Evolutionary conservation across 495 filamentous ascomycete species (phyloP).

Genomic region (Penicillium paxilli): DNA sequence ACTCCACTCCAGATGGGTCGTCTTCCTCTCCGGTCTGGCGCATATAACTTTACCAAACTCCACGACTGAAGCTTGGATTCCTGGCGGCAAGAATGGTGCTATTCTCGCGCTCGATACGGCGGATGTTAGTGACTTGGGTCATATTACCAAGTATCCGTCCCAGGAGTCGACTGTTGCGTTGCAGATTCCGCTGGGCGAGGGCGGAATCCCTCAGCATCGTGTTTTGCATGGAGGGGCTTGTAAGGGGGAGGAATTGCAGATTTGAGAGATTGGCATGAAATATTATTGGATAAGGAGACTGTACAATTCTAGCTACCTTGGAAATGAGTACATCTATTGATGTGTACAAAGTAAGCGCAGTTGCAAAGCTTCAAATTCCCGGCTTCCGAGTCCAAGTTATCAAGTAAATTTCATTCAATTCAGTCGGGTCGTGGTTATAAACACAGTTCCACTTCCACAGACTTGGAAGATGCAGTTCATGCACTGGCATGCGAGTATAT

Average conservation of each 20-base stretch:
- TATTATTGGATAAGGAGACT: neutral
- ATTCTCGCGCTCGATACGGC: conserved; percentile 51
- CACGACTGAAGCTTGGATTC: conserved; percentile 34
- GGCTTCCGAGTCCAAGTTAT: too few species aligned
- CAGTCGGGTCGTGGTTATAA: neutral
- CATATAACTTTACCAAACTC: conserved; percentile 51
- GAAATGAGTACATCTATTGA: neutral
- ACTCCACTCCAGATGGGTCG: conserved; percentile 51
- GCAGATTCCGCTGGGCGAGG: conserved; percentile 40
- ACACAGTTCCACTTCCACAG: neutral
- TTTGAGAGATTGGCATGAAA: neutral
- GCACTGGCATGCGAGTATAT: conserved; percentile 1
- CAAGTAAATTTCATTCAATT: conserved; percentile 5
- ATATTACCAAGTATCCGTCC: conserved; percentile 50
- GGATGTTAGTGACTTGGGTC: conserved; percentile 46
- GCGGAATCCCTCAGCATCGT: conserved; percentile 39
- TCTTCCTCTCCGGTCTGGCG: conserved; percentile 50
- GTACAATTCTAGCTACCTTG: neutral
- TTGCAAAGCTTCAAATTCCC: too few species aligned
- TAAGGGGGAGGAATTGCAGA: conserved; percentile 21
- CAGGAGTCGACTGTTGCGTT: conserved; percentile 38
- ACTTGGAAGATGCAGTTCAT: neutral
- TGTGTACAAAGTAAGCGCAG: neutral
- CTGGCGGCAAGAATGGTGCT: conserved; percentile 45
- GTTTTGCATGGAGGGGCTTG: conserved; percentile 45